A percentile compares a stretch with the other conserved stretches of the same genome.
phyloP scores from a whole-genome alignment of 2,329 filamentous ascomycete species.

The Penicillium sp. region DNA sequence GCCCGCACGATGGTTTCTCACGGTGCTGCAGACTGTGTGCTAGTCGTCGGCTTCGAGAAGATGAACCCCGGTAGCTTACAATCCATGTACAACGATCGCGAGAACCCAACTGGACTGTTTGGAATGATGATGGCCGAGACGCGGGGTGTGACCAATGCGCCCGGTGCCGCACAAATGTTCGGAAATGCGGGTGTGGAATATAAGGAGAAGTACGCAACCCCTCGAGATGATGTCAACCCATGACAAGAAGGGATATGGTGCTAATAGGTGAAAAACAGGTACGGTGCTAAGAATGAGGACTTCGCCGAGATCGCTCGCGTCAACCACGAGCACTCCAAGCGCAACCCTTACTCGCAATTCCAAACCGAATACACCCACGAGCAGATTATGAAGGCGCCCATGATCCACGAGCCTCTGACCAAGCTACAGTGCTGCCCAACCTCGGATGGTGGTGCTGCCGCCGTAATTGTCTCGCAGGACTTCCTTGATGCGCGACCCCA shows the following conservation, averaged over 20 bases:
- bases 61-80: slow-evolving; percentile 91
- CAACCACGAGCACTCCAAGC: slow-evolving; percentile 87
- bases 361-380: slow-evolving; percentile 85
- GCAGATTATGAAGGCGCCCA: slow-evolving; percentile 70
- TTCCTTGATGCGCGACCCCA: slow-evolving; percentile 85
- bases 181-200: slow-evolving; percentile 92
- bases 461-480: slow-evolving; percentile 80
- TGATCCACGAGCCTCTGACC: slow-evolving; percentile 82
- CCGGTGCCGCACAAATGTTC: slow-evolving; percentile 88
- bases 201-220: slow-evolving; percentile 71
- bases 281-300: slow-evolving; percentile 77
- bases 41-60: slow-evolving; percentile 96
- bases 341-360: slow-evolving; percentile 98
- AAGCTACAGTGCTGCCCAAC: slow-evolving; percentile 99
- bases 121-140: slow-evolving; percentile 79
- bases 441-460: slow-evolving; percentile 85
- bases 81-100: slow-evolving; percentile 78
- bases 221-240: background rate
- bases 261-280: slow-evolving; percentile 47
- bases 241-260: background rate
- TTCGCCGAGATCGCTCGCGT: slow-evolving; percentile 92
- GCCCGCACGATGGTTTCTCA: slow-evolving; percentile 74
- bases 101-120: slow-evolving; percentile 72
- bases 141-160: slow-evolving; percentile 74
- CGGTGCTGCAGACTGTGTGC: slow-evolving; percentile 79